These are phyloP conservation scores for Trichophyton schoenleinii DNA, from an alignment of 2,329 filamentous ascomycete genomes.

Conservation along the genomic window DNA sequence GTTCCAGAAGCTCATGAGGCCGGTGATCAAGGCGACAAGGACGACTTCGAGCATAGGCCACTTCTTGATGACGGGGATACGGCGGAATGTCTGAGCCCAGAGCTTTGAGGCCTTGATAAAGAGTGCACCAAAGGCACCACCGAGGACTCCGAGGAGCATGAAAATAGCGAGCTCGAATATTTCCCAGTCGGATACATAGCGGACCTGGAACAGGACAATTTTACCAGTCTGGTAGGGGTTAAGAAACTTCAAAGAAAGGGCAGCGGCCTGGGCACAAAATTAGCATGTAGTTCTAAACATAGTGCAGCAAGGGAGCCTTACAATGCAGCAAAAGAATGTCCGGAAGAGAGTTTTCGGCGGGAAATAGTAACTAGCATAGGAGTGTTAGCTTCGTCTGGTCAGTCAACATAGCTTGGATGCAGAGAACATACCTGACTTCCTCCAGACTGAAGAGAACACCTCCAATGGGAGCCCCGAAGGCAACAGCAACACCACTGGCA, in stretches of 20 bases:
- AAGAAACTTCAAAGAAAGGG: conserved; percentile 81
- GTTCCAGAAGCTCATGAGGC: conserved; percentile 85
- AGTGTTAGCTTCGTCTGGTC: not conserved
- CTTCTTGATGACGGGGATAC: conserved; percentile 64
- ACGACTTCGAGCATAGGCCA: conserved; percentile 79
- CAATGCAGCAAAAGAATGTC: conserved; percentile 97
- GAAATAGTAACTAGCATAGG: conserved; percentile 65
- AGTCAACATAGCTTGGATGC: not conserved
- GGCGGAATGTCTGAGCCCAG: conserved; percentile 83
- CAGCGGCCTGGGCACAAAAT: conserved; percentile 42
- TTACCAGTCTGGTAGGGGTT: conserved; percentile 95
- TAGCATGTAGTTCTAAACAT: not conserved
- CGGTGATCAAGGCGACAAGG: conserved; percentile 74
- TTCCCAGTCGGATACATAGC: conserved; percentile 82
- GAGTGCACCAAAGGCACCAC: conserved; percentile 71
- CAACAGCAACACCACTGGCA: conserved; percentile 81
- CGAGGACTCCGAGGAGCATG: conserved; percentile 71
- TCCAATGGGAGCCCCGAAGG: conserved; percentile 86
- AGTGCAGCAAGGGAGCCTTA: conserved; percentile 26
- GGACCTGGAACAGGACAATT: conserved; percentile 91
- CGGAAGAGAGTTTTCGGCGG: conserved; percentile 93
- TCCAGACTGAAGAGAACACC: conserved; percentile 91
- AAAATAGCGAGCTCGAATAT: conserved; percentile 83
- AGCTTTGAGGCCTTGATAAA: conserved; percentile 92
- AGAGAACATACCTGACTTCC: conserved; percentile 52